These are phyloP conservation scores for Saccharum officinarum DNA, from an alignment of 176 grass and related monocot species.

Conservation along the genomic window DNA sequence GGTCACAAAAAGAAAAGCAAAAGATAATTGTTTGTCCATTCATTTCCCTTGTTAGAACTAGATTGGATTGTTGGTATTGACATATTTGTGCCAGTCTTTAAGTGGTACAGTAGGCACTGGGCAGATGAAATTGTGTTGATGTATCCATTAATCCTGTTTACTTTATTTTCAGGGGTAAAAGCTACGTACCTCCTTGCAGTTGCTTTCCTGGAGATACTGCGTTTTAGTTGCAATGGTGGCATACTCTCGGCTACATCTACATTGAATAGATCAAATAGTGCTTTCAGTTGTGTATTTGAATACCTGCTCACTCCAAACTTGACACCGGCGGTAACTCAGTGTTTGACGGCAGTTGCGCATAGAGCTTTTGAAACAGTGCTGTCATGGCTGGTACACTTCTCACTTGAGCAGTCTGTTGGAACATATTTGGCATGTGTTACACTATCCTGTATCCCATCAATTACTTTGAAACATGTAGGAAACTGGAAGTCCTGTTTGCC, in stretches of 20 bases:
- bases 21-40: background rate
- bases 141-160: conserved; percentile 41
- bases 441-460: conserved; percentile 11
- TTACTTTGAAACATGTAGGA: conserved; percentile 9
- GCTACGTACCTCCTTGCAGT: conserved; percentile 98
- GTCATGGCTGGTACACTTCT: conserved; percentile 80
- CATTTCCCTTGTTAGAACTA: background rate
- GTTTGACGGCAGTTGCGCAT: conserved; percentile 85
- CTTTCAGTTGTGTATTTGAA: conserved; percentile 93
- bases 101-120: background rate
- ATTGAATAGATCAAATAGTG: conserved; percentile 81
- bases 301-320: conserved; percentile 98
- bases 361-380: conserved; percentile 90
- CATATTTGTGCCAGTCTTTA: conserved; percentile 14
- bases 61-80: conserved; percentile 31
- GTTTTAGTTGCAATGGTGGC: conserved; percentile 93
- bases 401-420: conserved; percentile 32
- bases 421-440: conserved; percentile 28
- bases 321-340: conserved; percentile 82
- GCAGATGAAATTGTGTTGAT: conserved; percentile 17
- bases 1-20: background rate
- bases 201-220: conserved; percentile 93
- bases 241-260: conserved; percentile 62
- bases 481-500: conserved; percentile 1
- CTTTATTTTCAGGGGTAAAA: conserved; percentile 80